Evolutionary conservation across 306 rosid species (phyloP).

Genomic region (Cicer bijugum): DNA sequence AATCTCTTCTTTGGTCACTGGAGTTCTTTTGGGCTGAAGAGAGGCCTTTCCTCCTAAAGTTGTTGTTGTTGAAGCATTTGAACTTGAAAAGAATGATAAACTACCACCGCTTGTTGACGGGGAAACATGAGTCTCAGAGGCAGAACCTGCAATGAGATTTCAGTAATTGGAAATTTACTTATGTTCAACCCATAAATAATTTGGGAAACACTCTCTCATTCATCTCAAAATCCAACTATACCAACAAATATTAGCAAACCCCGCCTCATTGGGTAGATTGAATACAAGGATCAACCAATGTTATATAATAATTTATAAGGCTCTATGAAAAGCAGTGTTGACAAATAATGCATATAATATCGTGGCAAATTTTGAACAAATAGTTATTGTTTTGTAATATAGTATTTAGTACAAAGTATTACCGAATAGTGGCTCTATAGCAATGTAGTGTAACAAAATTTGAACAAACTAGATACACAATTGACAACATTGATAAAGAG

Average conservation of each 20-base stretch:
- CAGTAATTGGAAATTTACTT: background rate
- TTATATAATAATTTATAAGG: background rate
- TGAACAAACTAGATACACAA: too few relatives aligned
- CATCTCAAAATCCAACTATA: slow-evolving; percentile 12
- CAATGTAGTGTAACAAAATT: background rate
- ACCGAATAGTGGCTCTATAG: background rate
- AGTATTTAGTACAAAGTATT: too few relatives aligned
- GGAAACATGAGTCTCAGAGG: slow-evolving; percentile 51
- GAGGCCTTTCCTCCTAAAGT: slow-evolving; percentile 89
- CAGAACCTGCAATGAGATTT: slow-evolving; percentile 60
- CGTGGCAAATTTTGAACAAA: too few relatives aligned
- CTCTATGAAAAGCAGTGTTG: background rate
- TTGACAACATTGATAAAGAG: too few relatives aligned
- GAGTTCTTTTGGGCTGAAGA: slow-evolving; percentile 91
- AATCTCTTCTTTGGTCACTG: slow-evolving; percentile 79
- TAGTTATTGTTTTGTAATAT: too few relatives aligned
- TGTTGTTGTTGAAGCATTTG: slow-evolving; percentile 52
- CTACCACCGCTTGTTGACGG: slow-evolving; percentile 49
- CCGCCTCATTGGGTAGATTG: background rate
- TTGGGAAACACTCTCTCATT: background rate
- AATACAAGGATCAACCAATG: background rate
- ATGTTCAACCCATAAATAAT: background rate
- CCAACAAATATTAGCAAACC: background rate
- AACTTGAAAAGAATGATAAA: slow-evolving; percentile 57
- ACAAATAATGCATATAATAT: background rate